Evolutionary conservation across 371 early-diverging fungal species (phyloP), one percentile per base, ranked within the genome.

Genomic region (Entomophthora muscae): DNA sequence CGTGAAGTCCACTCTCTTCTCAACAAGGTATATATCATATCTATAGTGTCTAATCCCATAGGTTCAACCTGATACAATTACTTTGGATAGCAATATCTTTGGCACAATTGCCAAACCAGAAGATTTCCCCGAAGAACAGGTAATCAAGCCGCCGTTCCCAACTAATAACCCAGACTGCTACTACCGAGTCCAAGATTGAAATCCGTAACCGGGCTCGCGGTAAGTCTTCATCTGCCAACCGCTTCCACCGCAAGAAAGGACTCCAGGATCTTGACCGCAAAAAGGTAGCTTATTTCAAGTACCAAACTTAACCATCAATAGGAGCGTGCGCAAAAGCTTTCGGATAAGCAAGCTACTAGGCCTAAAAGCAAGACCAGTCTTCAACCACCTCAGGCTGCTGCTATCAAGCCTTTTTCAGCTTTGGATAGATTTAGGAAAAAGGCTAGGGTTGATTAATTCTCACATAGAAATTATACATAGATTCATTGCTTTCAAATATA

Each of bases 1-100:
- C 68, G 78, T 61, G 98, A 98, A 75, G 95, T 99, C 21, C 89
- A 88, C 70, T 70, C 74, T 64, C 76, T 99, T 54, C 71, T 99
- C 71, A 97, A 98, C 68, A 91, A 94, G 77, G 79, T 91, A n/a
- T n/a, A n/a, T n/a, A 63, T 65, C 68, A 29, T 65, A 67, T 53
- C 66, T 66, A 66, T 69, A 67, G 65, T 55, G 27, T 1, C 52
- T 27, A 56, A 52, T 21, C 24, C 62, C 30, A n/a, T 51, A 70
- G 71, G 66, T 80, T 62, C 90, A 90, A 63, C 89, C 92, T 42
- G 90, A 91, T 53, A 90, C 89, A 76, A 93, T 97, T 66, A 73
- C 83, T 7, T 73, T 97, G 60, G 83, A 95, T 68, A 89, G 91
- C 12, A 80, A 73, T 52, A 70, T 80, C 29, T 73, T 87, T 26